These are phyloP conservation scores for Heterobasidion occidentale DNA, from an alignment of 1,284 basidiomycete species.

Conservation along the genomic window DNA sequence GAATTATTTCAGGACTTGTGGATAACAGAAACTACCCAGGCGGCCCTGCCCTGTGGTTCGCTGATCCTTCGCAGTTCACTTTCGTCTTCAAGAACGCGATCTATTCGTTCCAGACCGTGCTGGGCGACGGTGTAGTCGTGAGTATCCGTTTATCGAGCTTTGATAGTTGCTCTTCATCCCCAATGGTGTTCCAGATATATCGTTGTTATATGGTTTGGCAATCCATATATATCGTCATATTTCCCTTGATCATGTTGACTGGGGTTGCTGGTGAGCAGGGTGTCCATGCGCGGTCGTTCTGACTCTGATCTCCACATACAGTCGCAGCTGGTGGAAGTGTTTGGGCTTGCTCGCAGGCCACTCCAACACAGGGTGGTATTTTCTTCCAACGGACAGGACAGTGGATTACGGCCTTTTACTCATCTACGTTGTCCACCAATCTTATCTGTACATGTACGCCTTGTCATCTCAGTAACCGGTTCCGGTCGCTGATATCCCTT, in stretches of 20 bases:
- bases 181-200: constrained; percentile 15
- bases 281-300: neutral
- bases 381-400: constrained; percentile 14
- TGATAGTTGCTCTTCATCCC: neutral
- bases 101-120: constrained; percentile 24
- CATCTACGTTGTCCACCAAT: constrained; percentile 22
- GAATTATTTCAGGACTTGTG: constrained; percentile 15
- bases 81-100: constrained; percentile 21
- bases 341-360: constrained; percentile 5
- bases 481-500: neutral
- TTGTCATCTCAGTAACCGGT: neutral
- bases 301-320: neutral
- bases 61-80: constrained; percentile 17
- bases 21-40: constrained; percentile 6
- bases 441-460: constrained; percentile 21
- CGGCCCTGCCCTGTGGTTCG: constrained; percentile 15
- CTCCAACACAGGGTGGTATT: constrained; percentile 7
- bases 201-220: constrained; percentile 6
- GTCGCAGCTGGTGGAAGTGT: constrained; percentile 12
- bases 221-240: constrained; percentile 3
- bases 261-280: constrained; percentile 10
- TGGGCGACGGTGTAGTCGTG: constrained; percentile 26
- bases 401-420: constrained; percentile 25
- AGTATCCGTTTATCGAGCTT: constrained; percentile 3
- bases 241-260: constrained; percentile 18